Evolutionary conservation across 495 filamentous ascomycete genomes (phyloP).

Genomic region (Aspergillus affinis): DNA sequence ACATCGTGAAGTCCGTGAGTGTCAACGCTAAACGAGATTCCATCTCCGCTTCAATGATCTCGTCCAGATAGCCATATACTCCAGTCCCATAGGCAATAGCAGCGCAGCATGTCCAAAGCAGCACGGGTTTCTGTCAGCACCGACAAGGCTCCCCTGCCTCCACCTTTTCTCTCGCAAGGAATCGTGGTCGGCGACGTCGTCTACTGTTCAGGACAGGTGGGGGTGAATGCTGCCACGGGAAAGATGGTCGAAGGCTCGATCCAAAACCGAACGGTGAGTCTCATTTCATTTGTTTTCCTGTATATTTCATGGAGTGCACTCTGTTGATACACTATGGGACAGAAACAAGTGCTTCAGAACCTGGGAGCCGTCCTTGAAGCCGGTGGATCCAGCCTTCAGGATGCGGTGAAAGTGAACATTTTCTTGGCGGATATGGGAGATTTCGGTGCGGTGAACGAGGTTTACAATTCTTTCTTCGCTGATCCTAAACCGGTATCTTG

Average conservation of each 20-base stretch:
- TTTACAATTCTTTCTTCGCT: constrained; percentile 54
- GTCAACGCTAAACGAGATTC: too few relatives aligned
- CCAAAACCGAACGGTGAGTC: constrained; percentile 53
- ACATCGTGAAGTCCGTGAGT: neutral
- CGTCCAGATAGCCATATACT: neutral
- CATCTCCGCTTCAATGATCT: neutral
- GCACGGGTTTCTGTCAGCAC: constrained; percentile 32
- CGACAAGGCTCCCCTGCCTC: constrained; percentile 36
- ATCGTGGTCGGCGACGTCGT: constrained; percentile 43
- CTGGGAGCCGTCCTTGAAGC: constrained; percentile 65
- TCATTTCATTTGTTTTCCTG: neutral
- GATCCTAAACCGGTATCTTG: constrained; percentile 50
- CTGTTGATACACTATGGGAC: neutral
- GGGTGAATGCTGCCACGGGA: constrained; percentile 48
- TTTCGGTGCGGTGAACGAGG: constrained; percentile 63
- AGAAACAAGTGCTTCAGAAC: constrained; percentile 57
- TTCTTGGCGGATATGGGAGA: constrained; percentile 70
- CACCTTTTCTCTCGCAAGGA: constrained; percentile 46
- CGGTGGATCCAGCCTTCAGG: constrained; percentile 58
- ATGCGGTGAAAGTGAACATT: constrained; percentile 69
- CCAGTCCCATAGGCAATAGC: neutral
- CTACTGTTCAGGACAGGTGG: constrained; percentile 50
- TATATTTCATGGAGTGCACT: neutral
- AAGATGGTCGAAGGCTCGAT: constrained; percentile 52
- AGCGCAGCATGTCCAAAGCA: constrained; percentile 13